phyloP scores from a whole-genome alignment of 139 green algal genomes.

The Asterochloris sp. region DNA sequence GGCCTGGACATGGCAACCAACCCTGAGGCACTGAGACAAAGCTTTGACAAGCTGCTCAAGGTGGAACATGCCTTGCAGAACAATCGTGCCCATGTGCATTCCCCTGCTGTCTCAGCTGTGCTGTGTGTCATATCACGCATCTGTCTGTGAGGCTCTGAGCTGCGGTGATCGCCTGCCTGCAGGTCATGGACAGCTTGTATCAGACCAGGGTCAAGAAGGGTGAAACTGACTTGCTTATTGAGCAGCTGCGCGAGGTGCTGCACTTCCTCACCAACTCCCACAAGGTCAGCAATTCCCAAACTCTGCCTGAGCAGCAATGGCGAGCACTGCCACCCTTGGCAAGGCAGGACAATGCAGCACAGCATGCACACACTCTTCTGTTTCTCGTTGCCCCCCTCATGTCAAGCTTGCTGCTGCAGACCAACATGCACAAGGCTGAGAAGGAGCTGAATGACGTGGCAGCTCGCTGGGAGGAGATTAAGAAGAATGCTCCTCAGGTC shows the following conservation, averaged over 20 bases:
- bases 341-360: no score
- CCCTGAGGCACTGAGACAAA: conserved; percentile 42
- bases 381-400: no score
- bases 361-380: no score
- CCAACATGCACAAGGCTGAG: conserved; percentile 50
- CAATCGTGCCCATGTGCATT: neutral
- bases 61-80: conserved; percentile 3
- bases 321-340: neutral
- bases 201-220: conserved; percentile 58
- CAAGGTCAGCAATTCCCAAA: conserved; percentile 25
- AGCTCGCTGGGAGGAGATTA: conserved; percentile 63
- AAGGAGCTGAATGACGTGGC: conserved; percentile 69
- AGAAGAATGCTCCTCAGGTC: conserved; percentile 47
- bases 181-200: conserved; percentile 81
- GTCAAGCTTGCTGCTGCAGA: neutral
- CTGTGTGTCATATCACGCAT: neutral
- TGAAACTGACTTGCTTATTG: conserved; percentile 66
- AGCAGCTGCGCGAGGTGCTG: conserved; percentile 70
- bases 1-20: conserved; percentile 64
- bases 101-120: conserved; percentile 4
- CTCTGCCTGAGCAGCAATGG: neutral
- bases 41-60: conserved; percentile 66
- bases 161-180: conserved; percentile 4
- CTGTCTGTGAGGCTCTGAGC: no score
- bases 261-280: conserved; percentile 34